Evolutionary conservation across 805 yeast species (phyloP).

Genomic region (Candida lessepsii): DNA sequence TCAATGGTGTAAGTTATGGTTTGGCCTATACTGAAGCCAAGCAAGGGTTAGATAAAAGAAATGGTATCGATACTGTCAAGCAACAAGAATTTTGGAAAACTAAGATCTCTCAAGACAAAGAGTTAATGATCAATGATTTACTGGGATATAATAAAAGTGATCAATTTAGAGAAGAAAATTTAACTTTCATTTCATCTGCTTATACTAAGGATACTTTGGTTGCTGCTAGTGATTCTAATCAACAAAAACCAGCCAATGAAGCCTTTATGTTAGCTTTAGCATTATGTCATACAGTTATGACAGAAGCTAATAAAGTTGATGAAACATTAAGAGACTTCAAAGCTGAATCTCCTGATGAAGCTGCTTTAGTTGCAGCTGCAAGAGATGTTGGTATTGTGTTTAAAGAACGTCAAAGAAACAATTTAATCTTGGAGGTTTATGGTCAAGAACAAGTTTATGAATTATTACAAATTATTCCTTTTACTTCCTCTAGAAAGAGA

Average conservation of each 20-base stretch:
- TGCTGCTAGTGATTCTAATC: slow-evolving; percentile 24
- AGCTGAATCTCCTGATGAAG: slow-evolving; percentile 84
- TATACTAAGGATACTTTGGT: slow-evolving; percentile 52
- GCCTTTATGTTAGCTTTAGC: slow-evolving; percentile 65
- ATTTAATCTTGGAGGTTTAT: slow-evolving; percentile 42
- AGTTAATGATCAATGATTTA: slow-evolving; percentile 48
- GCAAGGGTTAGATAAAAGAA: slow-evolving; percentile 66
- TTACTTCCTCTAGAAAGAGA: slow-evolving; percentile 71
- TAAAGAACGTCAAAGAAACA: slow-evolving; percentile 50
- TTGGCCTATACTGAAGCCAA: slow-evolving; percentile 76
- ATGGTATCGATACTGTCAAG: slow-evolving; percentile 57
- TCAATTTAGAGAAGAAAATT: slow-evolving; percentile 47
- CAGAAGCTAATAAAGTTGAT: slow-evolving; percentile 48
- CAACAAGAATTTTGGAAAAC: slow-evolving; percentile 43
- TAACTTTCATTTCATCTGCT: slow-evolving; percentile 64
- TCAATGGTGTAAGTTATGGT: slow-evolving; percentile 67
- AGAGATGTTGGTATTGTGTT: slow-evolving; percentile 70
- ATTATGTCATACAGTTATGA: slow-evolving; percentile 72
- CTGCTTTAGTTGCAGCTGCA: slow-evolving; percentile 75
- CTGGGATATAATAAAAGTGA: slow-evolving; percentile 34
- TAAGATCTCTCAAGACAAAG: slow-evolving; percentile 42
- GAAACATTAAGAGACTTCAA: slow-evolving; percentile 50
- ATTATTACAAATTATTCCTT: slow-evolving; percentile 57
- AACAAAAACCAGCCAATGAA: slow-evolving; percentile 49
- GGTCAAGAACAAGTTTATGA: slow-evolving; percentile 48